Conservation (phyloP, 257 asterid species). For the Jacaranda copaia region DNA sequence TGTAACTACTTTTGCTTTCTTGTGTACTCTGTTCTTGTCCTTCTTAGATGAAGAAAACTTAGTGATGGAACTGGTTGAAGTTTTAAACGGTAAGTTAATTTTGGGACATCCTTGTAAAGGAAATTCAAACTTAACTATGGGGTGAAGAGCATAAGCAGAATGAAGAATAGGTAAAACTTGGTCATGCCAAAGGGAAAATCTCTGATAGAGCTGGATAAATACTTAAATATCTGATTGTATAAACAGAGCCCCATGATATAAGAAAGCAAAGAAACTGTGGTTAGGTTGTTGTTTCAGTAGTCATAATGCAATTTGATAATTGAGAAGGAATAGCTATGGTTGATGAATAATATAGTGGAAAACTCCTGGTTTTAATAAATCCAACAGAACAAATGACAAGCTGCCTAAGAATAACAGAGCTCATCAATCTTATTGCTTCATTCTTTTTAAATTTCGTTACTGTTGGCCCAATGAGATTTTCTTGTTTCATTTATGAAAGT, state of each 20-base stretch:
- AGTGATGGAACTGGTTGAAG: too few species aligned
- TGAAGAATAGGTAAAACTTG: neutral
- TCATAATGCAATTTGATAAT: neutral
- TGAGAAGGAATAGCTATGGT: neutral
- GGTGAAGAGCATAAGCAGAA: neutral
- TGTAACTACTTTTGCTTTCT: neutral
- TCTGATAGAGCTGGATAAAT: neutral
- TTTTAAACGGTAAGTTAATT: neutral
- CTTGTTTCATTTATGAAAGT: neutral
- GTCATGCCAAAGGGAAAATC: neutral
- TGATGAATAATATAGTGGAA: slow-evolving; percentile 6
- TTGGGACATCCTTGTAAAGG: neutral
- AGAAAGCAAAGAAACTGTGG: neutral
- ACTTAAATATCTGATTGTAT: neutral
- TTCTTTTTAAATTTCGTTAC: neutral
- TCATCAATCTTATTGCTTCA: too few species aligned
- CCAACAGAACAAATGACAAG: slow-evolving; percentile 3
- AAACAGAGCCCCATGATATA: neutral
- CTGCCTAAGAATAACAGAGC: neutral
- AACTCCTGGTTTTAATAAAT: slow-evolving; percentile 9
- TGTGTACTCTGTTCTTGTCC: neutral
- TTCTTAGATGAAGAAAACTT: too few species aligned
- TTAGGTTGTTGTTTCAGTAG: neutral
- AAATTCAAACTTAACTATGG: neutral
- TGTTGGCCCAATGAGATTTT: neutral